A percentile compares a stretch with the other conserved stretches of the same genome.
Conservation (phyloP, 2,329 filamentous ascomycete species). For the Epicoccum sorghinum region DNA sequence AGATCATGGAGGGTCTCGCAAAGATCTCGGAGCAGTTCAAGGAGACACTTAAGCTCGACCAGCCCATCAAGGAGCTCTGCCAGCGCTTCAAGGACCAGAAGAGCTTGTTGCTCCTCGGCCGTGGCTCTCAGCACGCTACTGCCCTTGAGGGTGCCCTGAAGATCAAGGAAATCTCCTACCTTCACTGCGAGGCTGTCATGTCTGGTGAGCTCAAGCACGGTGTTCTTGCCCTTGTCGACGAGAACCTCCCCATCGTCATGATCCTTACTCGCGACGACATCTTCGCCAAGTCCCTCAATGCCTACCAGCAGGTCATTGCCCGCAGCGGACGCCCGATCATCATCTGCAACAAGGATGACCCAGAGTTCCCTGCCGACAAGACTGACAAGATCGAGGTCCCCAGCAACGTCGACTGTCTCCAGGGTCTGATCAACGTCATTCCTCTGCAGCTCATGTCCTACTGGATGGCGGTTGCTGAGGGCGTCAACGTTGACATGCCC, state of each 20-base stretch:
- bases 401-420: constrained; percentile 90
- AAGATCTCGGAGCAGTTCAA: constrained; percentile 91
- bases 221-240: constrained; percentile 94
- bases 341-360: constrained; percentile 91
- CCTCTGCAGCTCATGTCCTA: constrained; percentile 98
- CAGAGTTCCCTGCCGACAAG: constrained; percentile 85
- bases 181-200: constrained; percentile 99
- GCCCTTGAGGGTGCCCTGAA: constrained; percentile 96
- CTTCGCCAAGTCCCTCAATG: constrained; percentile 99
- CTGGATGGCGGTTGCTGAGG: constrained; percentile 96
- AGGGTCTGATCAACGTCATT: constrained; percentile 97
- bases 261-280: constrained; percentile 95
- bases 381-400: constrained; percentile 98
- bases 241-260: constrained; percentile 99
- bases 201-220: constrained; percentile 99
- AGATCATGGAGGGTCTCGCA: constrained; percentile 93
- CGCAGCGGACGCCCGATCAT: constrained; percentile 96
- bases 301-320: constrained; percentile 98
- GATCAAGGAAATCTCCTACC: constrained; percentile 99
- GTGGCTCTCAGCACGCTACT: constrained; percentile 95
- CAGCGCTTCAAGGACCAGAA: constrained; percentile 97
- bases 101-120: constrained; percentile 88
- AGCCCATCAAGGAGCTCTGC: constrained; percentile 93
- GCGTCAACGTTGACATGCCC: constrained; percentile 97
- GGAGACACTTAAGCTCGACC: constrained; percentile 87